A percentile compares a stretch with the other conserved stretches of the same genome.
These are phyloP conservation scores for Teunomyces pallodes DNA, from an alignment of 805 yeast species.

Conservation along the genomic window DNA sequence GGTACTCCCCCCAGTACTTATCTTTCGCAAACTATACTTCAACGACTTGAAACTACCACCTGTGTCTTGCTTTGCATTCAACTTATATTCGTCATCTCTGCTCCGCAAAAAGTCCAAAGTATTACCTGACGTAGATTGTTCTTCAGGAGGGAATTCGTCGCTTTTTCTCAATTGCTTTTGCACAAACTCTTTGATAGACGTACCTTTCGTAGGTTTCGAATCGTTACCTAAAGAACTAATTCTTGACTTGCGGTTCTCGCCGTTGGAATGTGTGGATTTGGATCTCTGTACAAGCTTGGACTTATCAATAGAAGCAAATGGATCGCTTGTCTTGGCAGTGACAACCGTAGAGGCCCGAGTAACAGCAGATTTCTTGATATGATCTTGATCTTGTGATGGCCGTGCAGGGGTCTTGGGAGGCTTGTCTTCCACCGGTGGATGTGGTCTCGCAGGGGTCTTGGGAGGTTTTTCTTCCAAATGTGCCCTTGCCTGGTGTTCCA, in stretches of 20 bases:
- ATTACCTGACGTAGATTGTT: slow-evolving; percentile 13
- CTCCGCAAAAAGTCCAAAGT: slow-evolving; percentile 37
- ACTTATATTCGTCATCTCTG: slow-evolving; percentile 25
- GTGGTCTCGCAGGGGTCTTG: not conserved
- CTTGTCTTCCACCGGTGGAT: not conserved
- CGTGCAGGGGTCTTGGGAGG: not conserved
- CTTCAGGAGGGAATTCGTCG: not conserved
- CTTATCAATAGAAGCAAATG: slow-evolving; percentile 43
- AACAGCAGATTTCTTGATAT: too few species aligned
- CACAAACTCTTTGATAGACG: slow-evolving; percentile 31
- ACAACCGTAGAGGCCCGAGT: not conserved
- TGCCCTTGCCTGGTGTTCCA: slow-evolving; percentile 11
- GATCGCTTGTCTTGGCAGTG: slow-evolving; percentile 24
- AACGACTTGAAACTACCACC: slow-evolving; percentile 40
- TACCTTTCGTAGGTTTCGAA: not conserved
- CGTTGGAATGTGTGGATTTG: slow-evolving; percentile 12
- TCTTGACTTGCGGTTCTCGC: slow-evolving; percentile 4
- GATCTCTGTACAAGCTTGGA: slow-evolving; percentile 27
- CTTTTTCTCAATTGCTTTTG: slow-evolving; percentile 30
- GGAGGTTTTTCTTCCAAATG: not conserved
- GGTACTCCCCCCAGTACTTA: slow-evolving; percentile 37
- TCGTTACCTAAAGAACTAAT: slow-evolving; percentile 9
- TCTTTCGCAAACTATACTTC: slow-evolving; percentile 34
- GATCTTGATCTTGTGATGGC: not conserved
- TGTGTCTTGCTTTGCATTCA: slow-evolving; percentile 27